These are phyloP conservation scores for Salmacisia buchloeana DNA, from an alignment of 1,284 basidiomycete genomes.

Conservation along the genomic window DNA sequence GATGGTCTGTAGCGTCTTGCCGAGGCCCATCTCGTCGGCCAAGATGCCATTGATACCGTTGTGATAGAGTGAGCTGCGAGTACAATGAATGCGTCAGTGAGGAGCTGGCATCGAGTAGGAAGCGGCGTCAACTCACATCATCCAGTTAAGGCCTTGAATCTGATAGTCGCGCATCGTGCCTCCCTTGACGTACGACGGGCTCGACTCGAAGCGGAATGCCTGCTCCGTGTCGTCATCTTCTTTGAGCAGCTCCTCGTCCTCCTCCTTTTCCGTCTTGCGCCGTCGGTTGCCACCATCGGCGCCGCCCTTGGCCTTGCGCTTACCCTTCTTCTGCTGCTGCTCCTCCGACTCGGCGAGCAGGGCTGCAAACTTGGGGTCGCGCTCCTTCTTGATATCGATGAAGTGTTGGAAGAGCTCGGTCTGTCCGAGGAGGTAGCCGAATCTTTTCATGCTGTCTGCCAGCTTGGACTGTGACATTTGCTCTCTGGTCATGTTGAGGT, in stretches of 20 bases:
- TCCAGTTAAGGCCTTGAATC: constrained; percentile 93
- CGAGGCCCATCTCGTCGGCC: constrained; percentile 69
- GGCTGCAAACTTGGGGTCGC: constrained; percentile 88
- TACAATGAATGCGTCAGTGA: not conserved
- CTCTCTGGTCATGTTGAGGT: constrained; percentile 32
- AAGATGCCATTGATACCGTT: constrained; percentile 45
- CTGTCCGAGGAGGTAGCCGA: constrained; percentile 47
- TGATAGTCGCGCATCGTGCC: constrained; percentile 90
- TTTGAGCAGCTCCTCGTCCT: constrained; percentile 71
- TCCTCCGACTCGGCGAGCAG: constrained; percentile 62
- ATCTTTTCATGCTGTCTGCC: constrained; percentile 47
- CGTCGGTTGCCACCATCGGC: constrained; percentile 66
- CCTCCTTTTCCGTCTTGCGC: constrained; percentile 81
- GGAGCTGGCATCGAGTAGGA: constrained; percentile 56
- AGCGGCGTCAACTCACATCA: constrained; percentile 61
- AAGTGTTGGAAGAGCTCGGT: constrained; percentile 51
- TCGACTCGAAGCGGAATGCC: constrained; percentile 42
- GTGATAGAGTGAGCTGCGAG: constrained; percentile 25
- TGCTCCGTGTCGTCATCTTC: constrained; percentile 74
- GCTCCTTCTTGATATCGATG: constrained; percentile 58
- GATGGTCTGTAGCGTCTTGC: constrained; percentile 96
- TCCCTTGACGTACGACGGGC: constrained; percentile 55
- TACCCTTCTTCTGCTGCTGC: constrained; percentile 25
- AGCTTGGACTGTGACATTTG: constrained; percentile 42
- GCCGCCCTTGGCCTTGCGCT: constrained; percentile 23